Conservation (phyloP, 2,329 filamentous ascomycete species). For the Exserohilum rostratum region DNA sequence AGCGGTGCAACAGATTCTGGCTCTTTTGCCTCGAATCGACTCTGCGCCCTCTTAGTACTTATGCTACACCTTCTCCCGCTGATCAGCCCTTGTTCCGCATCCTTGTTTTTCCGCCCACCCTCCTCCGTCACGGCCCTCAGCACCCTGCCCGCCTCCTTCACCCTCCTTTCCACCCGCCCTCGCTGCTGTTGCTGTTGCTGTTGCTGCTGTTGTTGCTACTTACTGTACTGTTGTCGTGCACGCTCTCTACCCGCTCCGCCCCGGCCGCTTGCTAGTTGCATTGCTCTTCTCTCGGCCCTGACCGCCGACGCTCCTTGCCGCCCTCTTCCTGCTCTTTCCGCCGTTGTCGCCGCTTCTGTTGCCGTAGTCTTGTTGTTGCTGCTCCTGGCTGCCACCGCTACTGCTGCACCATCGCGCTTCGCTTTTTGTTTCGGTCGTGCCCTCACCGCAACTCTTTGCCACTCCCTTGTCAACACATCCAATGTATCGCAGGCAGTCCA, state of each 20-base stretch:
- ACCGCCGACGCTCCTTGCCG: slow-evolving; percentile 4
- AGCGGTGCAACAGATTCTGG: slow-evolving; percentile 12
- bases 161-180: slow-evolving; percentile 1
- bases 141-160: too few species aligned
- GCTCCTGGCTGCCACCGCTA: neutral
- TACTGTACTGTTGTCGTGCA: slow-evolving; percentile 13
- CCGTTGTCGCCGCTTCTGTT: neutral
- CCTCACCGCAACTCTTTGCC: slow-evolving; percentile 9
- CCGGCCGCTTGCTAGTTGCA: neutral
- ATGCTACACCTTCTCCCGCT: slow-evolving; percentile 13
- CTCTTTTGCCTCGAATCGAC: slow-evolving; percentile 10
- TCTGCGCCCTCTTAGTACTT: slow-evolving; percentile 5
- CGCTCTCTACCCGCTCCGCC: slow-evolving; percentile 10
- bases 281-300: neutral
- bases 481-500: slow-evolving; percentile 46
- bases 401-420: neutral
- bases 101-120: slow-evolving; percentile 8
- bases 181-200: neutral
- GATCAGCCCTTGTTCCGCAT: slow-evolving; percentile 6
- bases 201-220: too few species aligned
- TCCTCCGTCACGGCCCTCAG: neutral
- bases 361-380: neutral
- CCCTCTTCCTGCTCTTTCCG: neutral
- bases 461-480: slow-evolving; percentile 25
- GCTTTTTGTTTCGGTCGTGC: slow-evolving; percentile 4